These are phyloP conservation scores for Pestalotiopsis sp. DNA, from an alignment of 2,329 filamentous ascomycete genomes.

Conservation along the genomic window DNA sequence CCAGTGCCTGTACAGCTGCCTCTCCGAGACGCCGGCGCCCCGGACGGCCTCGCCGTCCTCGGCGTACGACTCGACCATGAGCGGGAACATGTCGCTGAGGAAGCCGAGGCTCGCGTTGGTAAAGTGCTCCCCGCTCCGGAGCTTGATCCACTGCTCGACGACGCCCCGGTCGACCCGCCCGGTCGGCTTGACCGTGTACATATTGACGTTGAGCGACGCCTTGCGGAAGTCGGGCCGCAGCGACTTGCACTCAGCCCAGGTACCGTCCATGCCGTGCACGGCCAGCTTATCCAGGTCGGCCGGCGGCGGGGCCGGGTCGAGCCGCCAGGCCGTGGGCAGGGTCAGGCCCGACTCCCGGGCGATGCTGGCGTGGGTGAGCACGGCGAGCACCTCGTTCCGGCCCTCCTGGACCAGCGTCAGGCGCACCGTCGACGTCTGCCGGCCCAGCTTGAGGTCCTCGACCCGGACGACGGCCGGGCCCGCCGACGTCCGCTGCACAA, in stretches of 20 bases:
- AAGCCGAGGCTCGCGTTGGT: conserved; percentile 26
- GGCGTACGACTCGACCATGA: conserved; percentile 22
- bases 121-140: conserved; percentile 28
- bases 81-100: conserved; percentile 30
- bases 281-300: conserved; percentile 16
- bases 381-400: conserved; percentile 62
- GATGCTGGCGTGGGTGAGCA: conserved; percentile 66
- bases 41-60: conserved; percentile 3
- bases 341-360: conserved; percentile 55
- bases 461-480: conserved; percentile 28
- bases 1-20: conserved; percentile 40
- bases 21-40: neutral
- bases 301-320: conserved; percentile 35
- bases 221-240: conserved; percentile 26
- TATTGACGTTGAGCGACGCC: conserved; percentile 20
- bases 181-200: conserved; percentile 22
- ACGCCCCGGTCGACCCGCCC: conserved; percentile 23
- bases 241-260: conserved; percentile 21
- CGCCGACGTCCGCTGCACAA: conserved; percentile 30
- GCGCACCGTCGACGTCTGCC: conserved; percentile 34
- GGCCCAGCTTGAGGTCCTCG: conserved; percentile 32
- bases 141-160: conserved; percentile 29
- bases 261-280: conserved; percentile 25
- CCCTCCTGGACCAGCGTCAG: conserved; percentile 29
- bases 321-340: conserved; percentile 49